These are phyloP conservation scores for Metschnikowia cubensis DNA, from an alignment of 805 yeast species.

Conservation along the genomic window DNA sequence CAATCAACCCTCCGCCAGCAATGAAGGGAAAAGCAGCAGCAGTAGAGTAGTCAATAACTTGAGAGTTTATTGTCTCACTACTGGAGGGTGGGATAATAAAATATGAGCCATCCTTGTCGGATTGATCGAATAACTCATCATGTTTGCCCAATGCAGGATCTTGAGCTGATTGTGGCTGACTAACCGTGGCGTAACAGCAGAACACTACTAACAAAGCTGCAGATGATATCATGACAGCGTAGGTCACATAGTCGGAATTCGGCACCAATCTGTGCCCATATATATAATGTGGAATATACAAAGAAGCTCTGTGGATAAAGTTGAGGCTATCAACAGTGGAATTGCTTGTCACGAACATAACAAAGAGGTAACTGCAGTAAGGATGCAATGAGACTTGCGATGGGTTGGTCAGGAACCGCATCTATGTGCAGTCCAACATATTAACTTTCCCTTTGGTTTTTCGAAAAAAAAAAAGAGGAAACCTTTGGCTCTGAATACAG, in stretches of 20 bases:
- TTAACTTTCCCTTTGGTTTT: not conserved
- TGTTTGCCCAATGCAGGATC: slow-evolving; percentile 20
- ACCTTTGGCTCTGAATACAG: not conserved
- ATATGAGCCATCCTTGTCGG: slow-evolving; percentile 22
- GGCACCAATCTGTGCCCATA: not conserved
- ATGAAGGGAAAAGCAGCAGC: slow-evolving; percentile 44
- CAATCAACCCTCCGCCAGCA: slow-evolving; percentile 37
- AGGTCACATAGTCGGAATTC: not conserved
- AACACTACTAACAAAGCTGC: slow-evolving; percentile 21
- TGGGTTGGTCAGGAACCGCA: not conserved
- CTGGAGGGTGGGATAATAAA: slow-evolving; percentile 10
- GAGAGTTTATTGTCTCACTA: slow-evolving; percentile 6
- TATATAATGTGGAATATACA: slow-evolving; percentile 3
- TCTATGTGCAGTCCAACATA: not conserved
- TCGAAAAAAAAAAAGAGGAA: too few species aligned
- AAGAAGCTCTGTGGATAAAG: slow-evolving; percentile 1
- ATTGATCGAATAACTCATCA: slow-evolving; percentile 18
- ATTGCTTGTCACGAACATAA: not conserved
- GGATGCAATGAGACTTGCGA: not conserved
- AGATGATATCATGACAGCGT: slow-evolving; percentile 16
- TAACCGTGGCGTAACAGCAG: slow-evolving; percentile 21
- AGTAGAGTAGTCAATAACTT: slow-evolving; percentile 14
- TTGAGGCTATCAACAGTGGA: slow-evolving; percentile 4
- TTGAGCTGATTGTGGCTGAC: slow-evolving; percentile 23
- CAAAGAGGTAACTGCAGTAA: not conserved